These are phyloP conservation scores for Erythrophleum fordii DNA, from an alignment of 306 rosid genomes.

Conservation along the genomic window DNA sequence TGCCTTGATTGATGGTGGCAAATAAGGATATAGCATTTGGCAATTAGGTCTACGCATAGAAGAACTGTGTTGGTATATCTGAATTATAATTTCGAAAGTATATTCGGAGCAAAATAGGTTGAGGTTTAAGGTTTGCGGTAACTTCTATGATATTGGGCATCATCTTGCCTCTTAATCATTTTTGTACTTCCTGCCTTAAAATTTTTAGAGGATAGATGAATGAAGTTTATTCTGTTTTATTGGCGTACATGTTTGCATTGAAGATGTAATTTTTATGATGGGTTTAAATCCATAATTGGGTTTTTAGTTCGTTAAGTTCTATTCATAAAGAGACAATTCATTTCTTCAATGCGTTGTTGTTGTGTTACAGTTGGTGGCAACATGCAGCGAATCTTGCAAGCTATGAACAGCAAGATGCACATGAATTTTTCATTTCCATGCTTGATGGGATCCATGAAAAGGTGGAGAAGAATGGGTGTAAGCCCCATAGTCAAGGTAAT, in stretches of 20 bases:
- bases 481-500: slow-evolving; percentile 78
- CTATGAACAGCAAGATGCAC: slow-evolving; percentile 98
- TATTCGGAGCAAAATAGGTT: background rate
- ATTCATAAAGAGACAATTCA: slow-evolving; percentile 8
- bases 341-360: slow-evolving; percentile 7
- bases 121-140: too few relatives aligned
- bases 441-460: slow-evolving; percentile 95
- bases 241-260: background rate
- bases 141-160: background rate
- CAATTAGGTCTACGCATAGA: background rate
- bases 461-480: slow-evolving; percentile 74
- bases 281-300: background rate
- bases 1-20: background rate
- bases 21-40: background rate
- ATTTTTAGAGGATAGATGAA: background rate
- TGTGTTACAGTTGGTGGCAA: slow-evolving; percentile 91
- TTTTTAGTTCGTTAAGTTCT: background rate
- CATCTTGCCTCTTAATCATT: background rate
- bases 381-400: slow-evolving; percentile 93
- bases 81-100: background rate
- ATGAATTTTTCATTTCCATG: slow-evolving; percentile 96
- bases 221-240: background rate
- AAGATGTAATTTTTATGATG: background rate
- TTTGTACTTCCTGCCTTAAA: background rate
- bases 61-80: background rate